These are phyloP conservation scores for Acanthamoeba castellanii DNA, from an alignment of 208 protist species.

Conservation along the genomic window DNA sequence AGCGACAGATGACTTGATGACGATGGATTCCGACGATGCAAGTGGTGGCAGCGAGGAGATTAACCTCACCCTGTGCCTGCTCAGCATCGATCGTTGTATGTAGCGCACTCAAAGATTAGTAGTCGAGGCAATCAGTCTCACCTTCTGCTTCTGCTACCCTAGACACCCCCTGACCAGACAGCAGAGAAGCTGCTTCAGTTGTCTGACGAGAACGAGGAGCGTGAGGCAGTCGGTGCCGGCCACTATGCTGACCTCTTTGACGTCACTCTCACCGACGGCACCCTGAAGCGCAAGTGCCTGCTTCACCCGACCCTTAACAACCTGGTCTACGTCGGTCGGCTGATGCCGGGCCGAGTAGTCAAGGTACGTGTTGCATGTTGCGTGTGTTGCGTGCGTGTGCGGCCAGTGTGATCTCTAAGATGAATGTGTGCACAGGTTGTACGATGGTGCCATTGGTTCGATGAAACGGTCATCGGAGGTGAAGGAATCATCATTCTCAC, in stretches of 20 bases:
- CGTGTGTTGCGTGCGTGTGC: background rate
- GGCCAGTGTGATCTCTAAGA: background rate
- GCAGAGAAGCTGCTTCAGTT: background rate
- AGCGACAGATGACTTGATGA: no score
- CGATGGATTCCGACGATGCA: background rate
- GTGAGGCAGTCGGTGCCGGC: background rate
- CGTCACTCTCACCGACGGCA: conserved; percentile 49
- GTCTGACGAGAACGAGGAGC: background rate
- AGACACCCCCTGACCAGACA: conserved; percentile 9
- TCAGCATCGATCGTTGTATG: background rate
- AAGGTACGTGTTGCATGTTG: background rate
- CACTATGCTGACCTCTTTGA: conserved; percentile 43
- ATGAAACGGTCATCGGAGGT: conserved; percentile 64
- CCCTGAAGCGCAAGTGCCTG: conserved; percentile 52
- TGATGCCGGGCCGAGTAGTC: background rate
- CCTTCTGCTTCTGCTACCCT: background rate
- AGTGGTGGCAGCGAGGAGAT: no score
- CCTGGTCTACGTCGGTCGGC: conserved; percentile 33
- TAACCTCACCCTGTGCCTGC: background rate
- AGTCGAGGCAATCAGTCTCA: no score
- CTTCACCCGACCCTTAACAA: conserved; percentile 53
- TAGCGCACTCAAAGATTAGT: background rate
- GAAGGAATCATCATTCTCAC: conserved; percentile 40
- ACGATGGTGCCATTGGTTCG: conserved; percentile 38
- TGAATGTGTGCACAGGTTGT: background rate